Conservation (phyloP, 345 rosid genomes). For the Euphorbia lathyris region DNA sequence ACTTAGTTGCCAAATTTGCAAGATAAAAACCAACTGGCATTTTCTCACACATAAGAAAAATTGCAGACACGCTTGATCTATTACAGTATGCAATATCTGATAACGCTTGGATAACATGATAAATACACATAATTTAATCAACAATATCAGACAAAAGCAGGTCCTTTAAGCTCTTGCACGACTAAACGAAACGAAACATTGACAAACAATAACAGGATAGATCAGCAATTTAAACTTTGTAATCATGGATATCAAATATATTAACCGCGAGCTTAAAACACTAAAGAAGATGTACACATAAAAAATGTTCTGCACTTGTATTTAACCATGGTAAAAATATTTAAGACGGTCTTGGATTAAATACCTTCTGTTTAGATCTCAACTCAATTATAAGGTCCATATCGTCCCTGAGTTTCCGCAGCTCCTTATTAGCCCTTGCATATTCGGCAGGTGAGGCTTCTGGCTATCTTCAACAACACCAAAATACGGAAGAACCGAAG, state of each 20-base stretch:
- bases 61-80: not conserved
- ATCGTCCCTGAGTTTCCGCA: slow-evolving; percentile 68
- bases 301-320: not conserved
- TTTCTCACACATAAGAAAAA: not conserved
- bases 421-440: slow-evolving; percentile 82
- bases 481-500: not conserved
- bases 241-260: not conserved
- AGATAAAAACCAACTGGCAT: not conserved
- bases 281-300: not conserved
- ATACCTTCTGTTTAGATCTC: slow-evolving; percentile 77
- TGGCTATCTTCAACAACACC: slow-evolving; percentile 75
- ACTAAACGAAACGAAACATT: not conserved
- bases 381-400: slow-evolving; percentile 65
- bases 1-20: not conserved
- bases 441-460: slow-evolving; percentile 76
- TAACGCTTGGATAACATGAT: not conserved
- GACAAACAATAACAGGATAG: not conserved
- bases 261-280: not conserved
- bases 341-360: not conserved
- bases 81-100: not conserved
- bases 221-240: not conserved
- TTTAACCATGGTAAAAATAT: not conserved
- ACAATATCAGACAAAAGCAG: not conserved
- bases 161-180: not conserved
- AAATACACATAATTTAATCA: not conserved